Evolutionary conservation across 768 basidiomycete species (phyloP), one percentile per base, ranked within the genome.

Genomic region (Melanogaster broomeanus): DNA sequence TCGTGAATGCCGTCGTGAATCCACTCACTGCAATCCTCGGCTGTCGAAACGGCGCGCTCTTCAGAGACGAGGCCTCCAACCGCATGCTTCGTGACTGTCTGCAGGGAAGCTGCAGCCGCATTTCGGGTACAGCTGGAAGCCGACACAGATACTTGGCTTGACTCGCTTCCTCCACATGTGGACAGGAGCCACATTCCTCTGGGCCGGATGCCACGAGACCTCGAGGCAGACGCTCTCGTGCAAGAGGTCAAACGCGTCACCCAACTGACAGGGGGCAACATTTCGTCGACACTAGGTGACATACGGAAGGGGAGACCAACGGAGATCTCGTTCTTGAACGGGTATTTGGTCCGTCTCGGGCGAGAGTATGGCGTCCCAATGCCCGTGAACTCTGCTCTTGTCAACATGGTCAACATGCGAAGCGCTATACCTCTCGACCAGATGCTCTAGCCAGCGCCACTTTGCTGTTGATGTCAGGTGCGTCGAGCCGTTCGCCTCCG

Each of bases 281-380:
- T 84, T 45, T 93, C 92, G 6, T 90, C 88, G 15, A 97, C 93
- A 82, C 74, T 93, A 16, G 65, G 74, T 15, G 93, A 96, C 63
- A 66, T 95, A 25, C 77, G 77, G 56, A 68, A 70, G 28, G 85
- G 85, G 38, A 72, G 73, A 45, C 54, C 62, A 6, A 94, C 93
- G 0, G 94, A 98, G 72, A 79, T 98, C 21, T 81, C 87, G 16
- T 90, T 74, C 60, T 74, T 97, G 60, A 93, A 90, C 53, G 94
- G 95, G 5, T 91, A 93, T 65, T 67, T 98, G 43, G 63, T 84
- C 25, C 69, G 72, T 8, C 70, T 93, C 8, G 95, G 88, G 22
- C 58, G 69, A 42, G 67, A 74, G 34, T 79, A 86, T 58, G 70
- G 73, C 6, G 72, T 93, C 27, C 66, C 70, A 16, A 87, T 85